phyloP scores from a whole-genome alignment of 805 yeast genomes.

The Metschnikowia borealis region DNA sequence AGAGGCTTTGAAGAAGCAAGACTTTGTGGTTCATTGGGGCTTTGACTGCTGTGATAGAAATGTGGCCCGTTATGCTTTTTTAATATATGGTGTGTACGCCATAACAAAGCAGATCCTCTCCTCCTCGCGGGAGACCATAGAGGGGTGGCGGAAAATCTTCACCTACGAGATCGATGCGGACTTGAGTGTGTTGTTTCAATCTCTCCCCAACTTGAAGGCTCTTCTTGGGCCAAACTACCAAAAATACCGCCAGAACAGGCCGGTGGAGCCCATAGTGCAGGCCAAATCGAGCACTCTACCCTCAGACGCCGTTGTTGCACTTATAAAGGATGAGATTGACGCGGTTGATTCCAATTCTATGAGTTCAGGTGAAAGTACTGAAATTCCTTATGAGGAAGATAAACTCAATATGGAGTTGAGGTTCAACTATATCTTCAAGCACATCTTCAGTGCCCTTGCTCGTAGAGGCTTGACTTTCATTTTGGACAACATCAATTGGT shows the following conservation, averaged over 20 bases:
- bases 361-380: neutral
- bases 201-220: conserved; percentile 43
- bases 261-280: neutral
- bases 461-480: conserved; percentile 41
- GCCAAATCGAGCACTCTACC: neutral
- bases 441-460: conserved; percentile 39
- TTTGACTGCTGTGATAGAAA: conserved; percentile 22
- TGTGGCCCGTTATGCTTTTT: conserved; percentile 34
- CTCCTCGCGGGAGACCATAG: conserved; percentile 30
- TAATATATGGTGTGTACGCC: conserved; percentile 35
- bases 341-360: conserved; percentile 2
- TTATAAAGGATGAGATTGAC: conserved; percentile 9
- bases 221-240: conserved; percentile 42
- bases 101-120: conserved; percentile 41
- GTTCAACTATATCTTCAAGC: conserved; percentile 40
- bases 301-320: neutral
- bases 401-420: conserved; percentile 33
- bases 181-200: conserved; percentile 34
- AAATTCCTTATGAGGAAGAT: conserved; percentile 16
- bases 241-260: conserved; percentile 5
- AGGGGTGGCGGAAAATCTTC: conserved; percentile 40
- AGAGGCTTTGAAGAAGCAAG: conserved; percentile 28
- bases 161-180: conserved; percentile 38
- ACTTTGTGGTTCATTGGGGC: conserved; percentile 30
- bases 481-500: conserved; percentile 46